Base-by-base conservation (phyloP, 225 moss, liverwort and hornwort genomes). In the Anthoceros angustus region DNA sequence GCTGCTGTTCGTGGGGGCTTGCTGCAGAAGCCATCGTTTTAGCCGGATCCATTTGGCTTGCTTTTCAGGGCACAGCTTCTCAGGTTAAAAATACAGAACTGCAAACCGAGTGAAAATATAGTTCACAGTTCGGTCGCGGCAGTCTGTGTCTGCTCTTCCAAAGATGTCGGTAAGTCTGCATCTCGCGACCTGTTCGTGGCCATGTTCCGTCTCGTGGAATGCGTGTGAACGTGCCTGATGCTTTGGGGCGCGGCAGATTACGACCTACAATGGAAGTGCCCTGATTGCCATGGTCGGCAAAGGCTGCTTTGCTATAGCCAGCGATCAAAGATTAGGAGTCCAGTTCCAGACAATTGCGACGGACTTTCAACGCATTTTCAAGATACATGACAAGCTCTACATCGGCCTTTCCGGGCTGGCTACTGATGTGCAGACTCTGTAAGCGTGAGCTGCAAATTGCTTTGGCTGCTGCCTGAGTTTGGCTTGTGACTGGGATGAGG, bases 361-460 rank as follows among this genome's bases (percentile, higher is more conserved):
- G 3, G 95, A 98, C 68, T 98, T 91, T 71, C 88, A 91, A 71
- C 85, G 91, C 21, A 81, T 98, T 66, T 98, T 98, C 66, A 79
- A 86, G 69, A 91, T 98, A 55, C 86, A 98, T 43, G 91, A 91
- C 43, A 77, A 78, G 69, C 79, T 98, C 43, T 91, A 85, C 43
- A 86, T 95, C 67, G 86, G 95, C 42, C 75, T 95, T 45, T 91
- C 88, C 32, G 95, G 95, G 61, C 91, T 95, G 32, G 91, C 86
- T 41, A 88, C 95, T n/a, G 91, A 95, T 68, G 91, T 95, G 64
- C 91, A 88, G 73, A 95, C 95, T n/a, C 77, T 95, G n/a, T n/a
- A n/a, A n/a, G n/a, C n/a, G 84, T 81, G 70, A 79, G 81, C 40
- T 41, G 48, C 18, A 67, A 6, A 21, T 41, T 0, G 42, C 55